These are phyloP conservation scores for Rhodotorula toruloides DNA, from an alignment of 768 basidiomycete genomes.

Conservation along the genomic window DNA sequence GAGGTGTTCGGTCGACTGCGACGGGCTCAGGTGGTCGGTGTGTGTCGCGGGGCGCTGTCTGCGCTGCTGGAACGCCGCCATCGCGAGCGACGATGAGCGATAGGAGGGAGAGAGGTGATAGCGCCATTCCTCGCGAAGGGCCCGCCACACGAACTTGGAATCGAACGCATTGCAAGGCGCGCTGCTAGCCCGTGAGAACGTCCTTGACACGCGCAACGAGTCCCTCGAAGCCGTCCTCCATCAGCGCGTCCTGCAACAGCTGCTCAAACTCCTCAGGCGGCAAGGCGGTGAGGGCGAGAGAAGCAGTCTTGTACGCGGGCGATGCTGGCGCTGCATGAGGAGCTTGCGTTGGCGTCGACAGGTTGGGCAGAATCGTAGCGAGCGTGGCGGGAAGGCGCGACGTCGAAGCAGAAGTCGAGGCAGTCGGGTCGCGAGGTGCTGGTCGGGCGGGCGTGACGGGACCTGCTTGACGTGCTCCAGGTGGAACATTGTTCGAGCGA, in stretches of 20 bases:
- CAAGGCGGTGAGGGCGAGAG: neutral
- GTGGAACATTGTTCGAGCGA: too few species aligned
- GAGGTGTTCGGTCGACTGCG: too few species aligned
- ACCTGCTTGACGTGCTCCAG: too few species aligned
- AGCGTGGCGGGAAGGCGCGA: neutral
- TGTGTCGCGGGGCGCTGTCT: too few species aligned
- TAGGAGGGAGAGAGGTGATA: too few species aligned
- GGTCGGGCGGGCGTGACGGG: neutral
- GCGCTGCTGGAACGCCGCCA: too few species aligned
- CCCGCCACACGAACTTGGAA: too few species aligned
- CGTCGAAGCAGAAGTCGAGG: neutral
- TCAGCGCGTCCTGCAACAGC: conserved; percentile 9
- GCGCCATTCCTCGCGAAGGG: too few species aligned
- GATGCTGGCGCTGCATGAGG: neutral
- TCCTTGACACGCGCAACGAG: conserved; percentile 31
- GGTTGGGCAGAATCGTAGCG: neutral
- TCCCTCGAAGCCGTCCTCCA: conserved; percentile 31
- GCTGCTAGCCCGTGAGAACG: conserved; percentile 36
- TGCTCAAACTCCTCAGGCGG: neutral
- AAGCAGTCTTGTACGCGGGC: neutral
- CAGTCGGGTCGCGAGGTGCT: neutral
- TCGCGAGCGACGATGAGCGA: too few species aligned
- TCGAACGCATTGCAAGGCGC: too few species aligned
- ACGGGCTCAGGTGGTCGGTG: too few species aligned
- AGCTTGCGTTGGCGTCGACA: neutral